Evolutionary conservation across 192 early-diverging fungal genomes (phyloP).

Genomic region (Backusella luteola): DNA sequence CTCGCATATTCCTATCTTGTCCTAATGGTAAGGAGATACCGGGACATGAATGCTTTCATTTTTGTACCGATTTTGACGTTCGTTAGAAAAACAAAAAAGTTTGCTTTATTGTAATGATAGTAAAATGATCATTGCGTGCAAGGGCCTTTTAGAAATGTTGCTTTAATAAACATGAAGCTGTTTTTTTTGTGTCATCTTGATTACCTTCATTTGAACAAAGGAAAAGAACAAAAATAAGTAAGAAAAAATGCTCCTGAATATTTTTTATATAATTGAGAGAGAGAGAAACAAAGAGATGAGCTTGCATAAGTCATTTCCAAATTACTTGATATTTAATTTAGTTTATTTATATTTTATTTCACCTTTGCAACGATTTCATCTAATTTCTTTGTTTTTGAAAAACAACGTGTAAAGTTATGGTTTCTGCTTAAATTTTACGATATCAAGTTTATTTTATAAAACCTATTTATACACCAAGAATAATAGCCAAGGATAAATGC

Average conservation of each 20-base stretch:
- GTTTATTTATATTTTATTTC: constrained; percentile 1
- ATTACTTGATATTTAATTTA: not conserved
- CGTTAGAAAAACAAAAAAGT: not conserved
- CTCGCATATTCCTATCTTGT: not conserved
- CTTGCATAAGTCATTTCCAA: not conserved
- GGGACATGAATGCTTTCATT: not conserved
- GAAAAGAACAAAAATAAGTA: not conserved
- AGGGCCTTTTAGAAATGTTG: not conserved
- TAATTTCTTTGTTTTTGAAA: not conserved
- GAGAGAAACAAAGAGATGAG: not conserved
- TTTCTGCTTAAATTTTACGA: not conserved
- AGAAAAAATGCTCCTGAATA: not conserved
- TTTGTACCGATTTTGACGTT: constrained; percentile 6
- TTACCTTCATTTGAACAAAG: not conserved
- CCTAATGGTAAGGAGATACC: not conserved
- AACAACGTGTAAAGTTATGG: not conserved
- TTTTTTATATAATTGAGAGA: not conserved
- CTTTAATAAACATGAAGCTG: not conserved
- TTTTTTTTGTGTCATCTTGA: not conserved
- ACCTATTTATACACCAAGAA: constrained; percentile 10
- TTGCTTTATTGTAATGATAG: not conserved
- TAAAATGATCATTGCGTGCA: not conserved
- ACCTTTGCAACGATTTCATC: not conserved
- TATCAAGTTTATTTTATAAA: not conserved
- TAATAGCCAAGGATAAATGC: constrained; percentile 7